Evolutionary conservation across 208 protist species (phyloP).

Genomic region (Leptomonas seymouri): DNA sequence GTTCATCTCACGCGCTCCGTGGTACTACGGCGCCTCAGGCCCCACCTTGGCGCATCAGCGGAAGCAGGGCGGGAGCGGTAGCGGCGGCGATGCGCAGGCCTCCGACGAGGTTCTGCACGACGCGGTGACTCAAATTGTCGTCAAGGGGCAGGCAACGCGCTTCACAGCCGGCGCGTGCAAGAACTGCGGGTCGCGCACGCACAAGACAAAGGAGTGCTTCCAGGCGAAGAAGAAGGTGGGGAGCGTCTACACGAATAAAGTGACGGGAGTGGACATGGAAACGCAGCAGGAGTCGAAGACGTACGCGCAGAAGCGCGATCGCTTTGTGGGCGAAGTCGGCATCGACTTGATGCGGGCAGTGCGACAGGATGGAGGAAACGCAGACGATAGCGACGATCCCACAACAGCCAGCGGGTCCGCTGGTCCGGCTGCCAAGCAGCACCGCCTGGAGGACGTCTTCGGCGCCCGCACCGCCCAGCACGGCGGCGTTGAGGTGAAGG

Average conservation of each 20-base stretch:
- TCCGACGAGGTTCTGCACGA: conserved; percentile 44
- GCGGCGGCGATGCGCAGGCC: neutral
- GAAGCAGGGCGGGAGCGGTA: conserved; percentile 23
- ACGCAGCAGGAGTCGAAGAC: conserved; percentile 20
- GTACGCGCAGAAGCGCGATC: conserved; percentile 80
- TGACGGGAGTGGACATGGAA: conserved; percentile 65
- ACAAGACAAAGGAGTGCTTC: conserved; percentile 96
- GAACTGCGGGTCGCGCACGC: conserved; percentile 99
- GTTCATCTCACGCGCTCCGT: conserved; percentile 97
- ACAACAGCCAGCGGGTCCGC: neutral
- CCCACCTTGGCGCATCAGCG: conserved; percentile 94
- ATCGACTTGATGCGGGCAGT: conserved; percentile 59
- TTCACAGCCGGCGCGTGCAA: conserved; percentile 97
- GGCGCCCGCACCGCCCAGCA: conserved; percentile 59
- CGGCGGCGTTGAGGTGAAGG: conserved; percentile 74
- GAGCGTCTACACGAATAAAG: conserved; percentile 62
- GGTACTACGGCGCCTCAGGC: conserved; percentile 90
- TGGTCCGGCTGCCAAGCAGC: neutral
- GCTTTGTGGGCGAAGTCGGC: conserved; percentile 62
- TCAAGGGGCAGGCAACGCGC: conserved; percentile 69
- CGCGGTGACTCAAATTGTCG: conserved; percentile 39
- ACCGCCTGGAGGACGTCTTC: conserved; percentile 49
- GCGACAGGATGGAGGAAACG: conserved; percentile 18
- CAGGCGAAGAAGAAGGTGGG: conserved; percentile 87
- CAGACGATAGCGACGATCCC: conserved; percentile 7